phyloP scores from a whole-genome alignment of 805 yeast genomes.

The Metschnikowia gelsemii region DNA sequence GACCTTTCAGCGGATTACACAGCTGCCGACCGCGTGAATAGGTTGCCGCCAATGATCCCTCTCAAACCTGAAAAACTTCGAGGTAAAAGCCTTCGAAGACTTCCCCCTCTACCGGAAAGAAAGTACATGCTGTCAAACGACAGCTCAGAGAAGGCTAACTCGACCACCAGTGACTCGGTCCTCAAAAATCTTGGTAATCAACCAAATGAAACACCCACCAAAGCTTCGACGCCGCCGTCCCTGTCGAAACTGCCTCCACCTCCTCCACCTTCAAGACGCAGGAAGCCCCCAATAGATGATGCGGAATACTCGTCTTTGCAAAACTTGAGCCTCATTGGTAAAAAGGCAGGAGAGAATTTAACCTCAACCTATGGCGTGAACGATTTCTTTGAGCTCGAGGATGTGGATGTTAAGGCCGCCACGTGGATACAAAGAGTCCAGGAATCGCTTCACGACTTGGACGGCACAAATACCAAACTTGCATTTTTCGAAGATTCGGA shows the following conservation, averaged over 20 bases:
- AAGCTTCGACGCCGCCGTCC: slow-evolving; percentile 4
- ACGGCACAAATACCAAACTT: slow-evolving; percentile 30
- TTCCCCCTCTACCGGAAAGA: slow-evolving; percentile 38
- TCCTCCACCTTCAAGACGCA: slow-evolving; percentile 33
- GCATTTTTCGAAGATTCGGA: slow-evolving; percentile 39
- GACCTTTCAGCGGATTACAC: slow-evolving; percentile 36
- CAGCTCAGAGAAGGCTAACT: slow-evolving; percentile 3
- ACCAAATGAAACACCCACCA: background rate
- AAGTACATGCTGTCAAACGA: slow-evolving; percentile 11
- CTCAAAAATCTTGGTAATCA: background rate
- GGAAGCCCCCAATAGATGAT: slow-evolving; percentile 10
- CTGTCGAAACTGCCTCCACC: slow-evolving; percentile 14
- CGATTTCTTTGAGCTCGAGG: slow-evolving; percentile 33
- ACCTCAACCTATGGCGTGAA: slow-evolving; percentile 26
- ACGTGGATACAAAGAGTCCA: slow-evolving; percentile 37
- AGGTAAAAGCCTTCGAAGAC: slow-evolving; percentile 29
- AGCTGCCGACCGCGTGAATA: slow-evolving; percentile 11
- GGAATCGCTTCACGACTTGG: slow-evolving; percentile 28
- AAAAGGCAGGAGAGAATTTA: slow-evolving; percentile 26
- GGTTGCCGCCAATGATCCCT: slow-evolving; percentile 47
- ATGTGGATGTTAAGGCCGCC: slow-evolving; percentile 38
- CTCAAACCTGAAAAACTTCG: slow-evolving; percentile 44
- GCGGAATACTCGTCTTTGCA: background rate
- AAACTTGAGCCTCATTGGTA: slow-evolving; percentile 2
- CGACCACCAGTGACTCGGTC: background rate